Evolutionary conservation across 2,329 filamentous ascomycete species (phyloP).

Genomic region (Paraconiothyrium sp.): DNA sequence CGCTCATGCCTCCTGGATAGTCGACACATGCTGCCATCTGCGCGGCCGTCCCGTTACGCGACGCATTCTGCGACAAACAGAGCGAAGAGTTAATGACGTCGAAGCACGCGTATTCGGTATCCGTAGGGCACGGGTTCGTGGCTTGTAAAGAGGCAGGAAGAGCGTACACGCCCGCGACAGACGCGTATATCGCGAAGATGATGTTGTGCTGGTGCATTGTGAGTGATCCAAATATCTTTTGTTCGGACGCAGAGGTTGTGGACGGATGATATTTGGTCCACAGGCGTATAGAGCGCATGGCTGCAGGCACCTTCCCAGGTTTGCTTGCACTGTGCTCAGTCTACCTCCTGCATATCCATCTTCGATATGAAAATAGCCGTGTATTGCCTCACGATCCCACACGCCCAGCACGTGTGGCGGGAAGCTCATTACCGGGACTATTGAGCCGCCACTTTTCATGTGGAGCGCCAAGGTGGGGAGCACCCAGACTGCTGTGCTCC

Average conservation of each 20-base stretch:
- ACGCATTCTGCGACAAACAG: slow-evolving; percentile 22
- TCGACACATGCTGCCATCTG: slow-evolving; percentile 24
- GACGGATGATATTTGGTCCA: neutral
- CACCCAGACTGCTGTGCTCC: neutral
- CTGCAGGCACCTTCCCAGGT: slow-evolving; percentile 10
- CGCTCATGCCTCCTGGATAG: slow-evolving; percentile 25
- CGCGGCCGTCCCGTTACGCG: slow-evolving; percentile 19
- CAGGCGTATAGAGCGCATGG: neutral
- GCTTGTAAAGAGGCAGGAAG: slow-evolving; percentile 14
- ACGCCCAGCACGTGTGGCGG: slow-evolving; percentile 4
- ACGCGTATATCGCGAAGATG: slow-evolving; percentile 3
- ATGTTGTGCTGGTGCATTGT: slow-evolving; percentile 1
- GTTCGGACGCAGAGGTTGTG: neutral
- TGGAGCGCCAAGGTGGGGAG: slow-evolving; percentile 12
- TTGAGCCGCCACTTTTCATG: slow-evolving; percentile 10
- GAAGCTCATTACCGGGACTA: slow-evolving; percentile 5
- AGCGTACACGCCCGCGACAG: slow-evolving; percentile 4
- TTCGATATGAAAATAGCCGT: slow-evolving; percentile 11
- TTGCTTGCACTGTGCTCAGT: neutral
- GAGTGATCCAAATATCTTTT: neutral
- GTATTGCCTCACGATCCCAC: neutral
- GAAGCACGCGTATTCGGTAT: slow-evolving; percentile 26
- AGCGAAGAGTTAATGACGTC: slow-evolving; percentile 29
- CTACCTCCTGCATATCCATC: neutral
- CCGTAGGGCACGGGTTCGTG: slow-evolving; percentile 22